These are phyloP conservation scores for Termitomyces sp. DNA, from an alignment of 768 basidiomycete genomes.

Conservation along the genomic window DNA sequence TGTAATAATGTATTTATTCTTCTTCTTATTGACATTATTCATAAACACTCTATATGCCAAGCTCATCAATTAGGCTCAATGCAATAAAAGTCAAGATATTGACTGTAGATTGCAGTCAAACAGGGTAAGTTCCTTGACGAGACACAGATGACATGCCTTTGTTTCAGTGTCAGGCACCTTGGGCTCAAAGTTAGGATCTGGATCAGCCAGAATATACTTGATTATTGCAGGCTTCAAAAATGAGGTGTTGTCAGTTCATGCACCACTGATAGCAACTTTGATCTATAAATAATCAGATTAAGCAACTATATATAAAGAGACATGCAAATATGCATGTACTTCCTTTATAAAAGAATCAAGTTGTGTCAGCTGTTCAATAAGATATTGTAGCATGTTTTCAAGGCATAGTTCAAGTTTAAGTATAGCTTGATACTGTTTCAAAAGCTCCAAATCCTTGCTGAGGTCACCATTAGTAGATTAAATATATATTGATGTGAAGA, in stretches of 20 bases:
- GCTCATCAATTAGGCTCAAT: too few species aligned
- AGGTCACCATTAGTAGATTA: too few species aligned
- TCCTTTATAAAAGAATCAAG: too few species aligned
- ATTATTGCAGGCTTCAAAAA: not conserved
- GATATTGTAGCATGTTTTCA: not conserved
- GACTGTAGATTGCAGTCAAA: not conserved
- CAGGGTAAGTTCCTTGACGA: not conserved
- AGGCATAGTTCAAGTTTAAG: not conserved
- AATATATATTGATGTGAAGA: too few species aligned
- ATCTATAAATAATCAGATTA: not conserved
- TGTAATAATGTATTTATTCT: not conserved
- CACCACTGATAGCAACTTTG: not conserved
- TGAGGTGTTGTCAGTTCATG: not conserved
- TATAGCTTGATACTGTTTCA: not conserved
- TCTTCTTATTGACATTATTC: not conserved
- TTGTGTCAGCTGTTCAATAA: slow-evolving; percentile 16
- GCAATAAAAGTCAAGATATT: not conserved
- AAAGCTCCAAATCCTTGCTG: too few species aligned
- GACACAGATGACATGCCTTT: not conserved
- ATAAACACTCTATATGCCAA: too few species aligned
- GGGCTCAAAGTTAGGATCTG: not conserved
- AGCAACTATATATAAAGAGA: too few species aligned
- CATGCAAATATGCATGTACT: too few species aligned
- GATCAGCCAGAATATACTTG: not conserved
- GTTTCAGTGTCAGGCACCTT: not conserved